These are phyloP conservation scores for Pseudonitzschia multistriata DNA, from an alignment of 108 stramenopile genomes.

Conservation along the genomic window DNA sequence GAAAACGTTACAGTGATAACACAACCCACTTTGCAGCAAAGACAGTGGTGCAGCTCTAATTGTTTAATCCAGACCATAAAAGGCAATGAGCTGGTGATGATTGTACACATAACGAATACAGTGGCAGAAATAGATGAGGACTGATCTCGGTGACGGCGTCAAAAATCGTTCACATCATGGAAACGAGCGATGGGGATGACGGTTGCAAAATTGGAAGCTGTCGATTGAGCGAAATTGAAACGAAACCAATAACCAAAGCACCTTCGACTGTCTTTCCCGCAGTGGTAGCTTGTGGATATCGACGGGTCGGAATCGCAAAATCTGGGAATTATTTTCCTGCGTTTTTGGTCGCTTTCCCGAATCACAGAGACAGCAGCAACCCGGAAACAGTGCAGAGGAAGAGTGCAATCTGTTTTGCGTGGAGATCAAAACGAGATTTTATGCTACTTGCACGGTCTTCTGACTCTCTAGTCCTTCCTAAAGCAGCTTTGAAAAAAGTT, in stretches of 20 bases:
- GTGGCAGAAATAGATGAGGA: background rate
- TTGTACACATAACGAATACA: background rate
- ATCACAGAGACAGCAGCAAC: background rate
- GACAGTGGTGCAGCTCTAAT: background rate
- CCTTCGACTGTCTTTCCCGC: constrained; percentile 8
- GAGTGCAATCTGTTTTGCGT: constrained; percentile 3
- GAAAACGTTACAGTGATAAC: too few species aligned
- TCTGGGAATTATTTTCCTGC: constrained; percentile 40
- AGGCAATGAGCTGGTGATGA: background rate
- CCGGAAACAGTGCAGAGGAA: background rate
- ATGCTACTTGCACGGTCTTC: constrained; percentile 25
- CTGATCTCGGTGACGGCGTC: background rate
- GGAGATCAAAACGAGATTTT: constrained; percentile 40
- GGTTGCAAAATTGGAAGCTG: too few species aligned
- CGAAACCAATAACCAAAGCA: background rate
- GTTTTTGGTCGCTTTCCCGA: constrained; percentile 27
- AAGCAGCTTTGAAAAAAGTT: constrained; percentile 39
- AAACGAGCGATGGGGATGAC: background rate
- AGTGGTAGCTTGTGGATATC: constrained; percentile 43
- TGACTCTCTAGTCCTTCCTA: constrained; percentile 20
- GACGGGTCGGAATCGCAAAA: constrained; percentile 30
- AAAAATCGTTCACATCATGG: background rate
- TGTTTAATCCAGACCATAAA: background rate
- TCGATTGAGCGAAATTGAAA: too few species aligned
- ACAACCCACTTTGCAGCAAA: too few species aligned